phyloP scores from a whole-genome alignment of 495 filamentous ascomycete genomes.

The Hypoxylon intermedium region DNA sequence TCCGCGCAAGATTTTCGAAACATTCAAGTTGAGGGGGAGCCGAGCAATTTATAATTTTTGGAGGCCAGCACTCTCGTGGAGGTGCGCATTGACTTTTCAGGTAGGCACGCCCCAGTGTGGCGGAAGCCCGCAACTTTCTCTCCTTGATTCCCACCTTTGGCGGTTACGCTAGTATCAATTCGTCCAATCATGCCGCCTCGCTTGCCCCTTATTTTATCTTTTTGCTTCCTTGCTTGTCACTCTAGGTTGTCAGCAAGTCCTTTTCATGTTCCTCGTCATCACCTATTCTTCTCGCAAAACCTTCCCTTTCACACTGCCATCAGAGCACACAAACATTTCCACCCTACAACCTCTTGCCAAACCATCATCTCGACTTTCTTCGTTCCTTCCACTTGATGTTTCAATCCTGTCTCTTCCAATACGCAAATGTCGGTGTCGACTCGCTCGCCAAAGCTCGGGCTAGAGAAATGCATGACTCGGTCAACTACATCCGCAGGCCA shows the following conservation, averaged over 20 bases:
- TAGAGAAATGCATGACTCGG: slow-evolving; percentile 42
- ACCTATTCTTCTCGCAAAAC: slow-evolving; percentile 21
- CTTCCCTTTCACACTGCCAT: neutral
- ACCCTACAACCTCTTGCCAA: too few species aligned
- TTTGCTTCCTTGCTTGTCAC: slow-evolving; percentile 41
- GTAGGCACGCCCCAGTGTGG: slow-evolving; percentile 43
- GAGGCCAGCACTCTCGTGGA: slow-evolving; percentile 38
- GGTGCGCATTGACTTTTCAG: slow-evolving; percentile 39
- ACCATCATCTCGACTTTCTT: neutral
- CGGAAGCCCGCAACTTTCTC: slow-evolving; percentile 39
- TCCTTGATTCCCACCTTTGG: slow-evolving; percentile 41
- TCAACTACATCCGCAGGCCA: slow-evolving; percentile 32
- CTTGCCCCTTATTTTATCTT: slow-evolving; percentile 40
- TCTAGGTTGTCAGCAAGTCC: slow-evolving; percentile 40
- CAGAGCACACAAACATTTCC: neutral
- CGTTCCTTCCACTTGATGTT: too few species aligned
- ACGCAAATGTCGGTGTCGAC: neutral
- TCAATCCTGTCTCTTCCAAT: too few species aligned
- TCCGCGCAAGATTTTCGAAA: slow-evolving; percentile 56
- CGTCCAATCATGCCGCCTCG: slow-evolving; percentile 54
- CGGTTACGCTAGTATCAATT: slow-evolving; percentile 52
- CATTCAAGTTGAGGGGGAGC: slow-evolving; percentile 54
- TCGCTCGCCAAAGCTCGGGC: neutral
- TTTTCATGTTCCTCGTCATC: slow-evolving; percentile 38
- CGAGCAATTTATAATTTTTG: slow-evolving; percentile 58